Evolutionary conservation across 345 rosid species (phyloP), one percentile per base, ranked within the genome.

Genomic region (Pugionium dolabratum): DNA sequence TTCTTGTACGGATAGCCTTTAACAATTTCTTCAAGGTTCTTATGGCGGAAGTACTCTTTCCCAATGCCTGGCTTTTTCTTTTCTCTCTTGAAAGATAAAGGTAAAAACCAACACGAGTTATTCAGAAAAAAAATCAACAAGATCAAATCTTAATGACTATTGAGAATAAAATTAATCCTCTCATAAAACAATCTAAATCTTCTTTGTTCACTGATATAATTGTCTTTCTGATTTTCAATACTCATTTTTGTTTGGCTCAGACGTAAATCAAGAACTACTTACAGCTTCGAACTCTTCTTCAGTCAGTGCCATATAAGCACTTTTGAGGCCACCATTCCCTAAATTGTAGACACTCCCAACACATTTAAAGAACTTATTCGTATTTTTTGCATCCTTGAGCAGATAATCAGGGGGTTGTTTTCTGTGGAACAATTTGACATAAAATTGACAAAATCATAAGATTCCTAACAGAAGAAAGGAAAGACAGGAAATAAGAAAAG

Each of bases 401-500:
- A 91, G 69, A 78, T 87, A 87, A 79, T 91, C 99, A 64, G 99
- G 97, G 69, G 99, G 99, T 72, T 95, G 96, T 59, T 75, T 85
- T 69, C 99, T 95, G 81, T 43, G 18, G 18, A 79, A 77, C 51
- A 75, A 72, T 44, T 78, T 67, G 31, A 69, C 71, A 76, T 35
- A 70, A 77, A 64, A 69, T 59, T 74, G 10, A 55, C 28, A 41
- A 6, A 56, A 54, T 39, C 40, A 40, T 6, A 55, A 62, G 36
- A 48, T 18, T 18, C 18, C 18, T 18, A 18, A 18, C 18, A 25
- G 32, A 36, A 51, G 59, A 18, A 45, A 9, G 7, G 42, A 45
- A 48, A 51, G 31, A 37, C 25, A 40, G 5, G 37, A 51, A 44
- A 45, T 36, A 52, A 58, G 44, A 61, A 44, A 54, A 67, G n/a